Evolutionary conservation across 306 rosid species (phyloP).

Genomic region (Prunus mume): DNA sequence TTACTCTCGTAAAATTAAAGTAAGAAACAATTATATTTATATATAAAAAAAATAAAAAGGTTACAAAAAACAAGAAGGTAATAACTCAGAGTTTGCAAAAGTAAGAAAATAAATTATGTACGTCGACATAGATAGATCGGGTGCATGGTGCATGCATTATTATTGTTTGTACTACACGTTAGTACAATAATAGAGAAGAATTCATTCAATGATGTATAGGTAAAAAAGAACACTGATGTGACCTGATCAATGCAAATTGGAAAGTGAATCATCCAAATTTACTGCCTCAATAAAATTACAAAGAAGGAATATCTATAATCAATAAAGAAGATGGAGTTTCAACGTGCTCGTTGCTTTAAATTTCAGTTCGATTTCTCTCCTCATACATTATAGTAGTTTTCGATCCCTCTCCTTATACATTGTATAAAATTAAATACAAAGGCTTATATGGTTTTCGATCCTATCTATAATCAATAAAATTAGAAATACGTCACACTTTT

Average conservation of each 20-base stretch:
- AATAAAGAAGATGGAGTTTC: no score
- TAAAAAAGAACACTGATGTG: neutral
- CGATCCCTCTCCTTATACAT: no score
- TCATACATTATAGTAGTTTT: no score
- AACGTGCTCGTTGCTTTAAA: no score
- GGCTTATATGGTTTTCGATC: no score
- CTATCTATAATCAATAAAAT: neutral
- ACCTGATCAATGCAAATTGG: neutral
- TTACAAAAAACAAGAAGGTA: no score
- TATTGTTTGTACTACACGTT: neutral
- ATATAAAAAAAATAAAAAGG: no score
- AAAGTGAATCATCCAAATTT: neutral
- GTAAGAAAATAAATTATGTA: neutral
- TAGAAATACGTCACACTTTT: neutral
- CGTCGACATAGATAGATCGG: neutral
- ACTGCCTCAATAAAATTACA: neutral
- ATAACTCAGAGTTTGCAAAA: neutral
- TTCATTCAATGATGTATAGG: neutral
- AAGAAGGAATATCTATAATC: neutral
- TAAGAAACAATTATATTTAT: no score
- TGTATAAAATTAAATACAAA: no score
- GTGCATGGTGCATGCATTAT: slow-evolving; percentile 9
- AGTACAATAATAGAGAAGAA: neutral
- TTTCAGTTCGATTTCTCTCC: rapidly evolving
- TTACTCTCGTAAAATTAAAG: no score